Evolutionary conservation across 2,329 filamentous ascomycete species (phyloP).

Genomic region (Pseudogymnoascus sp.): DNA sequence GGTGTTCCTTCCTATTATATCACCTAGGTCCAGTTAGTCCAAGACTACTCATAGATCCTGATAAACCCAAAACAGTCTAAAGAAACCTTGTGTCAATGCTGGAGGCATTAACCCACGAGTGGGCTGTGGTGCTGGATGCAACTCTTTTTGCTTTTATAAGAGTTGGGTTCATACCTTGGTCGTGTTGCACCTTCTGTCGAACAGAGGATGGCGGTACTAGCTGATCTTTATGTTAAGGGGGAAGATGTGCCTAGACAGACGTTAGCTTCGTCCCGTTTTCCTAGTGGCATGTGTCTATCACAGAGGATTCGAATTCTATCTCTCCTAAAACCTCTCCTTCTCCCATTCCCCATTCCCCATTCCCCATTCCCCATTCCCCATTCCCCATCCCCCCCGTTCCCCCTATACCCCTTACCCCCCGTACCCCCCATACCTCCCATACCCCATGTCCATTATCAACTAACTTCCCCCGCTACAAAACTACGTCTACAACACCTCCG

Average conservation of each 20-base stretch:
- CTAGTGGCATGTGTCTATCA: background rate
- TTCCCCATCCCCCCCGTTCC: background rate
- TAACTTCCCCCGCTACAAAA: slow-evolving; percentile 26
- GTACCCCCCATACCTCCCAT: too few relatives aligned
- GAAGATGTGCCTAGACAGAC: background rate
- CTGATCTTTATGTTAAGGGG: background rate
- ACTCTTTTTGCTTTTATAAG: background rate
- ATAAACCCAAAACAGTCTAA: background rate
- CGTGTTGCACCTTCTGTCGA: background rate
- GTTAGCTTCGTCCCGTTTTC: background rate
- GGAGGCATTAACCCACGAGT: background rate
- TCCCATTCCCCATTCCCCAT: too few relatives aligned
- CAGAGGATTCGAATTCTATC: background rate
- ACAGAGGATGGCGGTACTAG: background rate
- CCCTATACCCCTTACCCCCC: too few relatives aligned
- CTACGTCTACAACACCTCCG: slow-evolving; percentile 36
- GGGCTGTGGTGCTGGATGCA: background rate
- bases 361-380: too few relatives aligned
- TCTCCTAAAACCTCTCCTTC: background rate
- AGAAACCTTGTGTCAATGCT: background rate
- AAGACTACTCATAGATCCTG: background rate
- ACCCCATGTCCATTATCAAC: background rate
- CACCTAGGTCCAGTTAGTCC: background rate
- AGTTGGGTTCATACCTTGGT: background rate
- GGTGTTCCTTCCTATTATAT: background rate